Conservation (phyloP, 805 yeast genomes). For the Candida nitratophila region DNA sequence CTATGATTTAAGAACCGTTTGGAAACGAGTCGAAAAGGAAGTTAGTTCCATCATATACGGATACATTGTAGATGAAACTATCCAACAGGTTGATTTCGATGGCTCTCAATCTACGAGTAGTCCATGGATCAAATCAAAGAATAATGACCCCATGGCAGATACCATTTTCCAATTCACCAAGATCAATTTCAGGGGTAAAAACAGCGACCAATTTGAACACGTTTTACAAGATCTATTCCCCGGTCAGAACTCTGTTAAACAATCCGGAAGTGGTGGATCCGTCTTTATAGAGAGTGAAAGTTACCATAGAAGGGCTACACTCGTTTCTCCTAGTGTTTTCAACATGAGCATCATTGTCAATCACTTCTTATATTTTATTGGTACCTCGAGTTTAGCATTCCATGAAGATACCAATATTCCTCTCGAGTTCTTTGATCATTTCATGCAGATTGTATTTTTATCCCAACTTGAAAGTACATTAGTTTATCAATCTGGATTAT, state of each 20-base stretch:
- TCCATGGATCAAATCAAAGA: neutral
- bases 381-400: slow-evolving; percentile 43
- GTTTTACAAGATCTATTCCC: slow-evolving; percentile 62
- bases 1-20: slow-evolving; percentile 25
- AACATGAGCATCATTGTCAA: slow-evolving; percentile 78
- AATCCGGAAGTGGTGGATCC: slow-evolving; percentile 16
- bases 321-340: slow-evolving; percentile 65
- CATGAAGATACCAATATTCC: slow-evolving; percentile 27
- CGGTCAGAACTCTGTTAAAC: slow-evolving; percentile 37
- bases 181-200: slow-evolving; percentile 26
- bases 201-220: slow-evolving; percentile 30
- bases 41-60: slow-evolving; percentile 29
- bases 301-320: slow-evolving; percentile 49
- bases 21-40: slow-evolving; percentile 37
- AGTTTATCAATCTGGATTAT: slow-evolving; percentile 41
- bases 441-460: slow-evolving; percentile 58
- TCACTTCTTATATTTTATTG: slow-evolving; percentile 60
- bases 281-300: slow-evolving; percentile 57
- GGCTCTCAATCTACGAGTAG: neutral
- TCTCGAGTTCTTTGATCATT: slow-evolving; percentile 47
- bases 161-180: slow-evolving; percentile 30
- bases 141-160: neutral
- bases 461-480: slow-evolving; percentile 57
- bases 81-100: neutral
- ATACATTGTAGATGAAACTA: slow-evolving; percentile 30